phyloP scores from a whole-genome alignment of 306 rosid genomes.

The Mimosa bimucronata region DNA sequence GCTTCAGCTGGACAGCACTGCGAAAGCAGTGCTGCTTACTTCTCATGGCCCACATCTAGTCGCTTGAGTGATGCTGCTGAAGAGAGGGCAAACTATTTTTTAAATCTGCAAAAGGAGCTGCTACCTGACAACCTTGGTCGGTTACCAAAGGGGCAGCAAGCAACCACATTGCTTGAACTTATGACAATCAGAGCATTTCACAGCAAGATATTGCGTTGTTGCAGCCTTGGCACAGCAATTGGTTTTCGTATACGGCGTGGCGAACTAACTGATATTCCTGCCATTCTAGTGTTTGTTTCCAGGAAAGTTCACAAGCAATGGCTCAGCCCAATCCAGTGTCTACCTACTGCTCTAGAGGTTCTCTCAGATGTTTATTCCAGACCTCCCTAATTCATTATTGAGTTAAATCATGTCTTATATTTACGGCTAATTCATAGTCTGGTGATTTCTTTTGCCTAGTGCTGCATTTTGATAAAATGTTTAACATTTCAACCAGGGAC shows the following conservation, averaged over 20 bases:
- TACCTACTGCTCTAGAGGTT: conserved; percentile 97
- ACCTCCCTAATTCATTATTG: conserved; percentile 25
- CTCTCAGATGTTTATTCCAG: conserved; percentile 20
- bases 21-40: conserved; percentile 92
- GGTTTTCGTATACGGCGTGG: conserved; percentile 94
- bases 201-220: conserved; percentile 98
- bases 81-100: conserved; percentile 93
- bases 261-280: conserved; percentile 89
- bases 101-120: conserved; percentile 91
- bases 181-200: conserved; percentile 99
- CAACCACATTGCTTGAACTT: conserved; percentile 92
- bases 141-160: conserved; percentile 94
- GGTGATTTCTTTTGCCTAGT: conserved; percentile 8
- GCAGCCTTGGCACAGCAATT: conserved; percentile 97
- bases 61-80: conserved; percentile 84
- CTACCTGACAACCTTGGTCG: conserved; percentile 86
- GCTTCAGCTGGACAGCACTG: conserved; percentile 98
- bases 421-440: not conserved
- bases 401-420: not conserved
- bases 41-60: conserved; percentile 95
- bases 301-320: conserved; percentile 99
- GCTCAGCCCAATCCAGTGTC: conserved; percentile 96
- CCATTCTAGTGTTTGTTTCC: conserved; percentile 96
- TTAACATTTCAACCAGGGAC: conserved; percentile 74
- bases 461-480: conserved; percentile 22